Base-by-base conservation (phyloP, 176 grass and related monocot species). In the Bolboschoenus planiculmis region DNA sequence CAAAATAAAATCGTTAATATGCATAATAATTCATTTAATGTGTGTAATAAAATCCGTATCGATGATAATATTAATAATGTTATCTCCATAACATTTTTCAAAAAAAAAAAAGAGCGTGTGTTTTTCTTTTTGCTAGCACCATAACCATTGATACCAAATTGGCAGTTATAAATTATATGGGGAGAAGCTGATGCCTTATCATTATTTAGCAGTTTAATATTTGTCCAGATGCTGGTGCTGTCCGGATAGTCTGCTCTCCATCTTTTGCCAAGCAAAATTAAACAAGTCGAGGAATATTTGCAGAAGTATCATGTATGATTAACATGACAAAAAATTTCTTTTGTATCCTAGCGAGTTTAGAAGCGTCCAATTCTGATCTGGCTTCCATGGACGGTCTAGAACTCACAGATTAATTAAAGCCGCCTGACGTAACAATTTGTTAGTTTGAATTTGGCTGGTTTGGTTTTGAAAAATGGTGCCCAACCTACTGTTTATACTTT, bases 141-240 rank as follows among this genome's bases (percentile, higher is more conserved):
- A 43, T 70, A 18, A 70, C 65, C 65, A 77, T 77, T 20, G 15
- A 18, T 53, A 46, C 72, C 72, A 77, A 77, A 26, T 77, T 53
- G 72, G 44, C 15, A 31, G 26, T 77, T 53, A 6, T 53, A 77
- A 31, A 51, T 31, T 77, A 77, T 16, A 33, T 18, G 15, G 31
- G 21, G 21, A 46, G 72, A 77, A 51, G 46, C 26, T 53, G 46
- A 74, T 74, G 42, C 23, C 42, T 14, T 74, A 9, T 71, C 26
- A 2, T 40, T 40, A 20, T 77, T 77, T 77, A 10, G 46, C 26
- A 77, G 43, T 27, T 77, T 31, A 77, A 48, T 77, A 77, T 77
- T 73, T 77, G 24, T 77, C 34, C 46, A 33, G 26, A 53, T 23
- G 46, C 27, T 33, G 72, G 72, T 77, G 72, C 36, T 77, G 15